Evolutionary conservation across 1,139 yeast genomes (phyloP).

Genomic region (Geotrichum reessii): DNA sequence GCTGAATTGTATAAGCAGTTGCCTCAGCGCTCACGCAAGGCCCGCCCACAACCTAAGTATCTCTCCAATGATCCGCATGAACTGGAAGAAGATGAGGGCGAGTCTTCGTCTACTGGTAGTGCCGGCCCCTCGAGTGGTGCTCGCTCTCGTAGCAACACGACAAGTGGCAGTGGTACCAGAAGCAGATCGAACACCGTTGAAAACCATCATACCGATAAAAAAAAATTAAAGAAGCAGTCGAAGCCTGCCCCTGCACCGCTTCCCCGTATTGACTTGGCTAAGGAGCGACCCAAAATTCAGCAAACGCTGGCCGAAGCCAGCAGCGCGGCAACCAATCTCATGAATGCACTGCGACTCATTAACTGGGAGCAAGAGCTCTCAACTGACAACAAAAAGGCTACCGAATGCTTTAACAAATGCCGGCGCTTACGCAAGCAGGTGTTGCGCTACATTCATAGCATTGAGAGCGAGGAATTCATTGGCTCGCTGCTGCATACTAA

Average conservation of each 20-base stretch:
- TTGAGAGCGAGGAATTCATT: constrained; percentile 73
- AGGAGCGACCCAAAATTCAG: constrained; percentile 70
- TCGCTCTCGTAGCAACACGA: constrained; percentile 7
- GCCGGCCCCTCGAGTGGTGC: constrained; percentile 5
- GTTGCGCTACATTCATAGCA: constrained; percentile 72
- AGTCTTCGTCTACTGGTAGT: constrained; percentile 11
- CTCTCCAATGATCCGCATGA: constrained; percentile 26
- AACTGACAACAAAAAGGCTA: constrained; percentile 55
- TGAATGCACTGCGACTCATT: constrained; percentile 57
- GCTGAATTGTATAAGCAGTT: constrained; percentile 45
- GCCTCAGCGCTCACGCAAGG: constrained; percentile 34
- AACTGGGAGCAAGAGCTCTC: constrained; percentile 49
- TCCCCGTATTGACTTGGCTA: constrained; percentile 48
- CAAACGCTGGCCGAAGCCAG: constrained; percentile 69
- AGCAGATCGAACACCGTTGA: constrained; percentile 8
- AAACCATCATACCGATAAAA: background rate
- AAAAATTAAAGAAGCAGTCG: constrained; percentile 12
- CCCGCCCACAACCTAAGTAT: constrained; percentile 33
- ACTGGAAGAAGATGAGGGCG: constrained; percentile 28
- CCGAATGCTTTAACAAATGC: constrained; percentile 63
- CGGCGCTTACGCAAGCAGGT: constrained; percentile 71
- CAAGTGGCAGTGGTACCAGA: constrained; percentile 3
- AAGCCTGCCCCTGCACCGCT: constrained; percentile 9
- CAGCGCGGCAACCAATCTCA: constrained; percentile 66
- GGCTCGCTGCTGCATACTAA: constrained; percentile 85